A percentile compares a stretch with the other conserved stretches of the same genome.
Evolutionary conservation across 805 yeast species (phyloP).

Genomic region (Debaryomyces tyrocola): DNA sequence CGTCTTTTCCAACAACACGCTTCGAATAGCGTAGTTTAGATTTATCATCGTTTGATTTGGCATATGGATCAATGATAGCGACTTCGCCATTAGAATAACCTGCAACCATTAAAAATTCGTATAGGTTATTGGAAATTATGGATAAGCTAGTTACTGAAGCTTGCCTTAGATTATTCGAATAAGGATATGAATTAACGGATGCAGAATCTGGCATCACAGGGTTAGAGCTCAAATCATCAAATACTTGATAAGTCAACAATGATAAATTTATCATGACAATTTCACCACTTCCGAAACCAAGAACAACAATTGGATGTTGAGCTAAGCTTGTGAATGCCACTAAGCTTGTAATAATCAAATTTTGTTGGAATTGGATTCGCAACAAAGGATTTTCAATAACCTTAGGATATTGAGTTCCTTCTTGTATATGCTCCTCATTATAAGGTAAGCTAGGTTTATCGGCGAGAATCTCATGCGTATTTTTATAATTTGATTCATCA

Average conservation of each 20-base stretch:
- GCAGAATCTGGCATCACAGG: constrained; percentile 6
- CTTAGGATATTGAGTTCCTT: constrained; percentile 9
- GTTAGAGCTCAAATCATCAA: constrained; percentile 45
- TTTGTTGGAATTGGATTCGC: constrained; percentile 36
- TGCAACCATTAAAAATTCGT: constrained; percentile 50
- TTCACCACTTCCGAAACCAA: constrained; percentile 72
- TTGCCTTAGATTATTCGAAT: constrained; percentile 7
- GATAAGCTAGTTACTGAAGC: constrained; percentile 24
- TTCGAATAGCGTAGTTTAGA: constrained; percentile 11
- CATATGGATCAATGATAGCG: constrained; percentile 43
- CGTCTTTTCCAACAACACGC: constrained; percentile 24
- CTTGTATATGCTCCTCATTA: constrained; percentile 13
- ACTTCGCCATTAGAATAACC: constrained; percentile 68
- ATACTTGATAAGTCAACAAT: constrained; percentile 41
- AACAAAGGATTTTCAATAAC: constrained; percentile 48
- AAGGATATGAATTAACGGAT: constrained; percentile 4
- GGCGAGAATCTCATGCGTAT: constrained; percentile 18
- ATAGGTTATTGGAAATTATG: constrained; percentile 27
- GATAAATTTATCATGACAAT: constrained; percentile 58
- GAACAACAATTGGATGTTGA: constrained; percentile 47
- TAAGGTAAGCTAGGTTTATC: constrained; percentile 22
- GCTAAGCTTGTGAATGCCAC: constrained; percentile 26
- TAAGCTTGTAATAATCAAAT: constrained; percentile 41
- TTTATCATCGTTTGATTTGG: constrained; percentile 6
- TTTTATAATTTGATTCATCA: constrained; percentile 18